These are phyloP conservation scores for Hypoxylon intermedium DNA, from an alignment of 495 filamentous ascomycete species.

Conservation along the genomic window DNA sequence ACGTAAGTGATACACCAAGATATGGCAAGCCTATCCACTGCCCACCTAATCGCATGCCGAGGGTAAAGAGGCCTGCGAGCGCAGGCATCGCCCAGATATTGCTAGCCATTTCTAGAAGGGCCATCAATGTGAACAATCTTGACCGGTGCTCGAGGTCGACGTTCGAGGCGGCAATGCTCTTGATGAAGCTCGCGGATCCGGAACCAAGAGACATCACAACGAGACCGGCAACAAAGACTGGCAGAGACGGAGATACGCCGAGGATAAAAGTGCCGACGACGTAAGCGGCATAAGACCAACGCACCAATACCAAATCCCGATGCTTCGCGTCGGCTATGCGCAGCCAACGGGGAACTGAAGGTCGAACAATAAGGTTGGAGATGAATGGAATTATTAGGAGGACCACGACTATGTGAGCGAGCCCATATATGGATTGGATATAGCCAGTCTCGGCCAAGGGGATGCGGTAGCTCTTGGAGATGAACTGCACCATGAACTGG, in stretches of 20 bases:
- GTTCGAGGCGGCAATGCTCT: constrained; percentile 36
- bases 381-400: constrained; percentile 36
- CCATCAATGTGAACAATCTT: constrained; percentile 38
- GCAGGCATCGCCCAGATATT: constrained; percentile 38
- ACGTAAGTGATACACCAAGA: constrained; percentile 36
- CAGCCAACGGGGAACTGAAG: constrained; percentile 22
- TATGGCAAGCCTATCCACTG: constrained; percentile 44
- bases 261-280: constrained; percentile 36
- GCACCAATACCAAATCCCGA: constrained; percentile 36
- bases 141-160: constrained; percentile 37
- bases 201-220: constrained; percentile 40
- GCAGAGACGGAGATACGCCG: constrained; percentile 32
- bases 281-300: constrained; percentile 32
- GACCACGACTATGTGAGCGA: constrained; percentile 35
- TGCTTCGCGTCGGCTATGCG: constrained; percentile 30
- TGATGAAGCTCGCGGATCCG: constrained; percentile 37
- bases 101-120: constrained; percentile 34
- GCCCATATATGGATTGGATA: constrained; percentile 41
- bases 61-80: constrained; percentile 39
- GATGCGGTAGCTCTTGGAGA: constrained; percentile 41
- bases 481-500: constrained; percentile 42
- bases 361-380: constrained; percentile 23
- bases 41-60: constrained; percentile 42
- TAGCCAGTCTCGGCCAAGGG: constrained; percentile 40
- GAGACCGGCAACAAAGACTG: constrained; percentile 37